These are phyloP conservation scores for Acorus gramineus DNA, from an alignment of 106 monocot genomes.

Conservation along the genomic window DNA sequence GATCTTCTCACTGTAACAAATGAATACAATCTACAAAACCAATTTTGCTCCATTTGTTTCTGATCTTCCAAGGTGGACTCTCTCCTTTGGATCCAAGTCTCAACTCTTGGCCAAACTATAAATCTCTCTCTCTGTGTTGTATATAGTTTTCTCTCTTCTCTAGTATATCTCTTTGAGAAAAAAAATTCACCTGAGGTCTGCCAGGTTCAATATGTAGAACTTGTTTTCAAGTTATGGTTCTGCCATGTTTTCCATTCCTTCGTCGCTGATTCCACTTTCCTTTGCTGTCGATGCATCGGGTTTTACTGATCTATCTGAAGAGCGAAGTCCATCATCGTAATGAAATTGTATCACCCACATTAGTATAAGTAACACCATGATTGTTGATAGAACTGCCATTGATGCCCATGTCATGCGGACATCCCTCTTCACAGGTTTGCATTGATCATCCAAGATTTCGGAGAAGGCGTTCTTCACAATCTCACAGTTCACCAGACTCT, in stretches of 20 bases:
- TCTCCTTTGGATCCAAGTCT: conserved; percentile 22
- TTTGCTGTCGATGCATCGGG: conserved; percentile 13
- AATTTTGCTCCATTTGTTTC: no score
- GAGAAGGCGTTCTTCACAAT: conserved; percentile 78
- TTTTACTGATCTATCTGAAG: conserved; percentile 28
- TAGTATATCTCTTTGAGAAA: no score
- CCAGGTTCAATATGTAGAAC: not conserved
- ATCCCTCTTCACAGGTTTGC: conserved; percentile 50
- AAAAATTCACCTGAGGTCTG: no score
- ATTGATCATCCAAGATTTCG: conserved; percentile 42
- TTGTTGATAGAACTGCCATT: conserved; percentile 31
- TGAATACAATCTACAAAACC: no score
- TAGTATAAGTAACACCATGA: conserved; percentile 33
- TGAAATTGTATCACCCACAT: conserved; percentile 12
- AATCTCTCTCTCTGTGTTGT: conserved; percentile 2
- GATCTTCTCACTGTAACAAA: no score
- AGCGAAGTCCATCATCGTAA: conserved; percentile 4
- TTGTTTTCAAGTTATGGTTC: not conserved
- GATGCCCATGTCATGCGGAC: conserved; percentile 55
- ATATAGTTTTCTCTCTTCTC: not conserved
- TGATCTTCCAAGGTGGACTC: conserved; percentile 12
- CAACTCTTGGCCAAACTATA: conserved; percentile 5
- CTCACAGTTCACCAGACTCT: conserved; percentile 54
- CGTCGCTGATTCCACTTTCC: not conserved
- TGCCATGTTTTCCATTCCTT: not conserved